These are phyloP conservation scores for Kitagawia praeruptora DNA, from an alignment of 129 eudicot species.

Conservation along the genomic window DNA sequence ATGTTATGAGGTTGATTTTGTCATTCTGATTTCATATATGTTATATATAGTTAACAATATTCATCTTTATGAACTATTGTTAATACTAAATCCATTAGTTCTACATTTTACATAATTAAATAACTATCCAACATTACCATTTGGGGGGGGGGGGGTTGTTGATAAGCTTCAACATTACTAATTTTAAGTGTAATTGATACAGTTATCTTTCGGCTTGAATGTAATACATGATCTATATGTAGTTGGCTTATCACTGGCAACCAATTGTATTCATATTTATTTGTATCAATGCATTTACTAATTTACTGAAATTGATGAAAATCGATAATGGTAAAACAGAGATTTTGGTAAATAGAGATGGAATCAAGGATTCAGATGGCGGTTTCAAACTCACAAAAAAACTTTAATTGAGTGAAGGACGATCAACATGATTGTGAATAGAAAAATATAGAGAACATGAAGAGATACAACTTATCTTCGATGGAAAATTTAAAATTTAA, in stretches of 20 bases:
- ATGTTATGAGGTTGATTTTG: neutral
- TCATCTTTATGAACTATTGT: neutral
- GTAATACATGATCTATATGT: neutral
- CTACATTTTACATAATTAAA: neutral
- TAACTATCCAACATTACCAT: neutral
- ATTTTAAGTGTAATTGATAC: neutral
- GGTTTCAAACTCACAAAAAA: constrained; percentile 20
- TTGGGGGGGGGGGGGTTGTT: too few relatives aligned
- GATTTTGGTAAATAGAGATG: constrained; percentile 18
- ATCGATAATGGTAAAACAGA: constrained; percentile 29
- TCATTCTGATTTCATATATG: neutral
- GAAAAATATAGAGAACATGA: constrained; percentile 32
- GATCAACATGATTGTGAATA: constrained; percentile 33
- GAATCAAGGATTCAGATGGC: constrained; percentile 19
- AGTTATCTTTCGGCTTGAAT: neutral
- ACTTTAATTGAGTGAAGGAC: constrained; percentile 41
- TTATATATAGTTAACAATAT: neutral
- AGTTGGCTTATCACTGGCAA: neutral
- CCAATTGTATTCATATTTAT: neutral
- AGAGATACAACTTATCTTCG: constrained; percentile 41
- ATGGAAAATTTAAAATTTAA: constrained; percentile 58
- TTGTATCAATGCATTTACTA: neutral
- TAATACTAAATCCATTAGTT: neutral
- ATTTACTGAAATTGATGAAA: constrained; percentile 16
- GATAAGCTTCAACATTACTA: neutral